Base-by-base conservation (phyloP, 2,329 filamentous ascomycete genomes). In the Sarocladium kiliense region DNA sequence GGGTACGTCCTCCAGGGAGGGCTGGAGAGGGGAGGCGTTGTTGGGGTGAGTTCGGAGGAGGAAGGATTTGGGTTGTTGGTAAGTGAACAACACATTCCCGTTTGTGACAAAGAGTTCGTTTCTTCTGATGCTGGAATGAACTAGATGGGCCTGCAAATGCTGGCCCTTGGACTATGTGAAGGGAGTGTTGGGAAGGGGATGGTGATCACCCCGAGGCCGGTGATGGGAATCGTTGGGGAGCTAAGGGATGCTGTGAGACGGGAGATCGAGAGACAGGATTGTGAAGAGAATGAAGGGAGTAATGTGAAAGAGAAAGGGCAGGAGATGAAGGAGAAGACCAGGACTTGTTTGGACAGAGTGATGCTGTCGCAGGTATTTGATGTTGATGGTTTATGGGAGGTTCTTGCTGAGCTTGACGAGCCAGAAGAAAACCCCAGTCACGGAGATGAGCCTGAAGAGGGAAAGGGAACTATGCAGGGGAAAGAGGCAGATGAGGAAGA, bases 321-420 rank as follows among this genome's bases (percentile, higher is more conserved):
- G 30, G 2, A 2, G 19, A 36, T 39, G 32, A 63, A 57, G 49
- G 54, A 27, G 7, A 63, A 62, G 30, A 62, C 73, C 26, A 70
- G 64, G 53, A 60, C 62, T 2, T 73, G 70, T 56, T 67, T 86
- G 3, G 76, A 79, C 45, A 70, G 71, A 45, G 75, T 84, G 3
- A 73, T 76, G 30, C 71, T 86, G 26, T 79, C 79, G 23, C 72
- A 78, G 23, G 75, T 85, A 1, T 86, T 86, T 59, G 81, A 84
- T 57, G 60, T 82, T 11, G 75, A 83, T 45, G 83, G 83, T 0
- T 60, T 86, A 18, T 77, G 73, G 73, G 80, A 85, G 63, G 80
- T 80, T 1, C 61, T 86, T 32, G 66, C 64, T 2, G 83, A 86
- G 60, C 60, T 83, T 34, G 72, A 76, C 25, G 58, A 57, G 36